Evolutionary conservation across 768 basidiomycete genomes (phyloP), one percentile per base, ranked within the genome.

Genomic region (Collybia mongolica): DNA sequence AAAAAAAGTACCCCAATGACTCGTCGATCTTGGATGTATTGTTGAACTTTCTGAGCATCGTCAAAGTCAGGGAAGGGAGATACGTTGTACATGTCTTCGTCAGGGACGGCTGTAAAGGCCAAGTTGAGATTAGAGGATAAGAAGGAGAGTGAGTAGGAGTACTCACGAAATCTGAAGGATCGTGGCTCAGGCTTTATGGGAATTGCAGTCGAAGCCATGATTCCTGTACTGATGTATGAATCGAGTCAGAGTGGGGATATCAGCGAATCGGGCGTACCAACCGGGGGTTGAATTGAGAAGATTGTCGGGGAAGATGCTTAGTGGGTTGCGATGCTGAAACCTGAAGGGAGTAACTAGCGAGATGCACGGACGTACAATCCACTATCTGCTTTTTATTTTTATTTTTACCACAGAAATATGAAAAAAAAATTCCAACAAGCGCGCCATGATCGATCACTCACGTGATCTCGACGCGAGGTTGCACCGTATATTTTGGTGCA

Each of bases 11-110:
- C 88, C 45, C 88, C 88, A 44, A 87, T 75, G 69, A 92, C 89
- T 45, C 90, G 82, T 44, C 84, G 77, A 71, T 93, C 90, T 64
- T 86, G 82, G 70, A 92, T 84, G 74, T 88, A 90, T 58, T 81
- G 75, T 60, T 82, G 76, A 55, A 89, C 76, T 54, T 80, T 78
- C 37, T 76, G 72, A 44, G 74, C 75, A 67, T 89, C 86, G 44
- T 84, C 79, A 50, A 79, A 74, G 54, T 81, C 79, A 43, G 86
- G 84, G 66, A 81, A 72, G 42, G 86, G 84, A 1, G 84, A 79
- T 23, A 82, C 73, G 63, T 67, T 74, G 71, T 79, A 69, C 75
- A 78, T 79, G 59, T 72, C 73, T 47, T 67, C 60, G 56, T 56
- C 65, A 38, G 73, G 71, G 51, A 75, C 57, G 57, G 75, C 76